These are phyloP conservation scores for Venturia pyrina DNA, from an alignment of 2,329 filamentous ascomycete genomes.

Conservation along the genomic window DNA sequence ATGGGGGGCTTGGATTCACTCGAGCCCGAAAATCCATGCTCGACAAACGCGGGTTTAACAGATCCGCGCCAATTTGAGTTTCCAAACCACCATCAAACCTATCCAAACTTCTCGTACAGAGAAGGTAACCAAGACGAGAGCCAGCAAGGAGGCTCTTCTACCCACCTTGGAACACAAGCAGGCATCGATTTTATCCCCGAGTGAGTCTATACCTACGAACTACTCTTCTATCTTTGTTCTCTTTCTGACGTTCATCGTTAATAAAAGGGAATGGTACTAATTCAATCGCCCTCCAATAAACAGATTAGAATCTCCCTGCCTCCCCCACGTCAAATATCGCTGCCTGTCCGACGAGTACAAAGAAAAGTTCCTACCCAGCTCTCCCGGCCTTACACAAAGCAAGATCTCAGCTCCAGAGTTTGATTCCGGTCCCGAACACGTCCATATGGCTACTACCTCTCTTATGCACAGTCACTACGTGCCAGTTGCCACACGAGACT, in stretches of 20 bases:
- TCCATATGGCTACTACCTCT: neutral
- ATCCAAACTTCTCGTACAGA: neutral
- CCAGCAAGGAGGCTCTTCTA: neutral
- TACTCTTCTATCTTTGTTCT: no score
- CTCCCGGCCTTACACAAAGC: neutral
- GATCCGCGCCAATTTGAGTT: neutral
- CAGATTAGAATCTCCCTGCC: slow-evolving; percentile 5
- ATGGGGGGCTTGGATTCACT: neutral
- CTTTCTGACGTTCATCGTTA: neutral
- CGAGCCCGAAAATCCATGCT: neutral
- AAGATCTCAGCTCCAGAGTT: neutral
- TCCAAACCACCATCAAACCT: neutral
- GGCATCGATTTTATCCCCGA: slow-evolving; percentile 10
- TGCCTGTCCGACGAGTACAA: neutral
- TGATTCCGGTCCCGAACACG: slow-evolving; percentile 2
- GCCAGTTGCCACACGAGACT: neutral
- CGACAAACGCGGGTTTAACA: neutral
- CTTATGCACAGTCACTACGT: neutral
- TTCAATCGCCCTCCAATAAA: neutral
- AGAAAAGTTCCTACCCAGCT: neutral
- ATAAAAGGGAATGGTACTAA: neutral
- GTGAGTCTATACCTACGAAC: neutral
- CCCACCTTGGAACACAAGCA: neutral
- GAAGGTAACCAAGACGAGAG: neutral
- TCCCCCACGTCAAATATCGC: slow-evolving; percentile 1